Evolutionary conservation across 2,329 filamentous ascomycete genomes (phyloP).

Genomic region (Diaporthe batatas): DNA sequence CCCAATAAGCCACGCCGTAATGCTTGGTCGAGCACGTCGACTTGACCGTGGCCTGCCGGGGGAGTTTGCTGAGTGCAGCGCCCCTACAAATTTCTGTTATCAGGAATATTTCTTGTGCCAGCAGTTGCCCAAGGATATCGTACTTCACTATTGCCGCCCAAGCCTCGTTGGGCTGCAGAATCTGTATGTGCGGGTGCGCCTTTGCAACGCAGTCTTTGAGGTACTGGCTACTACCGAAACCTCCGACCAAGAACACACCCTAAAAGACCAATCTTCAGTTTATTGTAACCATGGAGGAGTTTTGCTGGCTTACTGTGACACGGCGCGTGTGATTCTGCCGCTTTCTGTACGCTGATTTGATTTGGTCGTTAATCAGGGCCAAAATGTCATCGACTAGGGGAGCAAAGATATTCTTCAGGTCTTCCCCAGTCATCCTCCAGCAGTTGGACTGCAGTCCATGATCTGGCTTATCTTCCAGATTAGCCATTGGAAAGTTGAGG

Average conservation of each 20-base stretch:
- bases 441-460: not conserved
- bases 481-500: not conserved
- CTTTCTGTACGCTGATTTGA: not conserved
- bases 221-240: constrained; percentile 18
- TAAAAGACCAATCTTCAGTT: not conserved
- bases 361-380: not conserved
- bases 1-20: not conserved
- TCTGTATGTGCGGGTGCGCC: not conserved
- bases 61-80: not conserved
- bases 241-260: constrained; percentile 14
- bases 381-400: not conserved
- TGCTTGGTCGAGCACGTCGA: not conserved
- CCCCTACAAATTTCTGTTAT: not conserved
- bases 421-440: not conserved
- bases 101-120: not conserved
- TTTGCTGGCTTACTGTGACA: not conserved
- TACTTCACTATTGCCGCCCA: not conserved
- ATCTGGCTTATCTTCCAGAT: not conserved
- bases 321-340: not conserved
- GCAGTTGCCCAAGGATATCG: not conserved
- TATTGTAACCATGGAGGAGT: not conserved
- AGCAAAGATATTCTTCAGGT: not conserved
- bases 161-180: constrained; percentile 6
- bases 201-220: not conserved
- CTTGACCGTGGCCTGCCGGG: not conserved